These are phyloP conservation scores for Acanthamoeba triangularis DNA, from an alignment of 208 protist species.

Conservation along the genomic window DNA sequence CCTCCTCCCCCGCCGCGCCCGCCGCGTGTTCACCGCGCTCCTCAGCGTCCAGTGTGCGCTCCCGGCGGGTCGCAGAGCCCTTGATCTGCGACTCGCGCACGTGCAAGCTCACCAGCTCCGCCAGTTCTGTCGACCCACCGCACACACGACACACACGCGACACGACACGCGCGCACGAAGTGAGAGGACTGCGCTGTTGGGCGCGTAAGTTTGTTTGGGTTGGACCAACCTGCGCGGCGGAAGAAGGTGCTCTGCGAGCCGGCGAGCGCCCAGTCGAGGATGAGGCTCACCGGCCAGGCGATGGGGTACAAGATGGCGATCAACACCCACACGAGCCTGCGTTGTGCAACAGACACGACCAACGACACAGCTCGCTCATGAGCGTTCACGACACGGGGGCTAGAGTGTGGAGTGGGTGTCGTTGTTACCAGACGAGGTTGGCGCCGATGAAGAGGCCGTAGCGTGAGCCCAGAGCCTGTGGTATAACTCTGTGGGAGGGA, in stretches of 20 bases:
- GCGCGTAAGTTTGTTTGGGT: background rate
- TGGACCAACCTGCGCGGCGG: slow-evolving; percentile 18
- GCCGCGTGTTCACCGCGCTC: background rate
- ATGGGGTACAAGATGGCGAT: slow-evolving; percentile 86
- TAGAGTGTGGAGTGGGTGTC: too few relatives aligned
- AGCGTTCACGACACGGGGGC: too few relatives aligned
- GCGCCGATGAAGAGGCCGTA: slow-evolving; percentile 89
- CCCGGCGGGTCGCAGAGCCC: background rate
- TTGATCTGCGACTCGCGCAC: slow-evolving; percentile 11
- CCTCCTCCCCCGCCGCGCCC: background rate
- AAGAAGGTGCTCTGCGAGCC: slow-evolving; percentile 76
- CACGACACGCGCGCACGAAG: background rate
- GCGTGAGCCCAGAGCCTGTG: slow-evolving; percentile 80
- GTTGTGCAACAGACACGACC: background rate
- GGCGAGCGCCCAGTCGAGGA: slow-evolving; percentile 87
- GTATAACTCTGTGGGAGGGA: background rate
- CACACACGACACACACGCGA: too few relatives aligned
- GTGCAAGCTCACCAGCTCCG: slow-evolving; percentile 82
- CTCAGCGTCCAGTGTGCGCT: background rate
- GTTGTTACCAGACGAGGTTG: slow-evolving; percentile 80
- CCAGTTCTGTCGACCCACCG: slow-evolving; percentile 58
- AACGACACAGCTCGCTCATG: too few relatives aligned
- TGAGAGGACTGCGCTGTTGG: too few relatives aligned
- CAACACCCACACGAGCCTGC: slow-evolving; percentile 83
- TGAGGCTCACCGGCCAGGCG: slow-evolving; percentile 82